A percentile compares a stretch with the other conserved stretches of the same genome.
phyloP scores from a whole-genome alignment of 164 flowering plant genomes.

The Akebia trifoliata region DNA sequence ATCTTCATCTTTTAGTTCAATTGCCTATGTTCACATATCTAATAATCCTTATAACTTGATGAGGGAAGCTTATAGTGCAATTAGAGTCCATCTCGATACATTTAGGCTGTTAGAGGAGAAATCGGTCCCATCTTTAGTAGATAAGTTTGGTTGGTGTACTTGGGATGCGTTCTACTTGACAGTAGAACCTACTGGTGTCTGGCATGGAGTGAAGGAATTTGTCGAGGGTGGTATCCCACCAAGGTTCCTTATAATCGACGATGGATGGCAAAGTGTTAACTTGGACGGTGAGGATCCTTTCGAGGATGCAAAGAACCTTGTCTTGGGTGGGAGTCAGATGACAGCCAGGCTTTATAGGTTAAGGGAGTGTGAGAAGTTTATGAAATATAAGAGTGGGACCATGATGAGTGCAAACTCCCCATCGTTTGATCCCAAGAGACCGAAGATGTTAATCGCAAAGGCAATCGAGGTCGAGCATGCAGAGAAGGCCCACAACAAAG shows the following conservation, averaged over 20 bases:
- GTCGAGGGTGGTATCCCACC: slow-evolving; percentile 51
- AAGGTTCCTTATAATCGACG: slow-evolving; percentile 75
- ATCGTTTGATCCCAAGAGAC: slow-evolving; percentile 45
- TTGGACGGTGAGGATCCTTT: slow-evolving; percentile 43
- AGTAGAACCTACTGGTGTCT: slow-evolving; percentile 66
- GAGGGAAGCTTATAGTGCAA: slow-evolving; percentile 65
- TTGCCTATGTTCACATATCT: slow-evolving; percentile 70
- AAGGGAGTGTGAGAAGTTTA: slow-evolving; percentile 65
- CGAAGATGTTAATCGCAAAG: slow-evolving; percentile 58
- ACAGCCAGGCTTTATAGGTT: slow-evolving; percentile 65
- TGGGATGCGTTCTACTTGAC: slow-evolving; percentile 87
- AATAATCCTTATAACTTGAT: slow-evolving; percentile 68
- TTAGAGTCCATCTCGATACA: slow-evolving; percentile 65
- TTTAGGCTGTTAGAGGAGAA: slow-evolving; percentile 79
- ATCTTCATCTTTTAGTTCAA: slow-evolving; percentile 40
- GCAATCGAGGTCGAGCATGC: slow-evolving; percentile 66
- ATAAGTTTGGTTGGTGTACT: slow-evolving; percentile 89
- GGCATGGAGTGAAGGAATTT: slow-evolving; percentile 70
- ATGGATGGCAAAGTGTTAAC: slow-evolving; percentile 86
- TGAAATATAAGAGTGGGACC: slow-evolving; percentile 46
- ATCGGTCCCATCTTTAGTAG: slow-evolving; percentile 39
- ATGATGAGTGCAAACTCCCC: slow-evolving; percentile 41
- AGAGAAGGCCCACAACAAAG: slow-evolving; percentile 45
- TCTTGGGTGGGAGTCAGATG: slow-evolving; percentile 80
- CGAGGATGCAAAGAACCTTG: slow-evolving; percentile 60